Percentiles rank a stretch among this genome's conserved stretches.
Conservation (phyloP, 1,284 basidiomycete species). For the Dichomitus squalens region DNA sequence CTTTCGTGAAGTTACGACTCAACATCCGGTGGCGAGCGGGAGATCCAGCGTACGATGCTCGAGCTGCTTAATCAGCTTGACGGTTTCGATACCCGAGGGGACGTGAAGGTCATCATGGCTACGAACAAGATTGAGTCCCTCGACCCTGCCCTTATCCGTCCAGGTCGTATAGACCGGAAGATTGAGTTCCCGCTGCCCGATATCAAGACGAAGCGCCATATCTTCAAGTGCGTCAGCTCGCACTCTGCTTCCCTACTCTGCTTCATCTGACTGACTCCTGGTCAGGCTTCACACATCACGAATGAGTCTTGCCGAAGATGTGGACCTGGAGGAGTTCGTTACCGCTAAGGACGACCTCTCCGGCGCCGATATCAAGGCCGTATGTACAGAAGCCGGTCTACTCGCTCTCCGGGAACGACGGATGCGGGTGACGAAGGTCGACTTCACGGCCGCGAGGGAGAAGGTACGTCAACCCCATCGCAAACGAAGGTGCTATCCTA, state of each 20-base stretch:
- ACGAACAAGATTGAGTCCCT: conserved; percentile 94
- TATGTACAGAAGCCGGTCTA: conserved; percentile 95
- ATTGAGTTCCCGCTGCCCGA: conserved; percentile 96
- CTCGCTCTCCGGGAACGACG: conserved; percentile 92
- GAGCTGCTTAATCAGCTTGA: conserved; percentile 98
- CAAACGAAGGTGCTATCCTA: conserved; percentile 5
- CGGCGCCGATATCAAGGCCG: conserved; percentile 98
- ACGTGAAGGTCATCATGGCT: conserved; percentile 97
- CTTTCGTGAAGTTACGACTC: conserved; percentile 80
- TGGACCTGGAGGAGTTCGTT: conserved; percentile 96
- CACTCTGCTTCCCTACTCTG: not conserved
- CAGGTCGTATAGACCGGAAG: conserved; percentile 98
- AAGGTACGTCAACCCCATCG: conserved; percentile 56
- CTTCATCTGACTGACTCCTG: not conserved
- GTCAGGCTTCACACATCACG: conserved; percentile 88
- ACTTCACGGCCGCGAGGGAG: conserved; percentile 87
- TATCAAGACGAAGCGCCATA: conserved; percentile 96
- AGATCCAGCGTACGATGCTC: conserved; percentile 99
- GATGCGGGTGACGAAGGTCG: conserved; percentile 95
- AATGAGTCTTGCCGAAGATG: conserved; percentile 92
- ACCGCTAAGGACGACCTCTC: conserved; percentile 96
- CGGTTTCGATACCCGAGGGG: conserved; percentile 98
- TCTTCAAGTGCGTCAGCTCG: conserved; percentile 73
- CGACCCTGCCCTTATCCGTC: conserved; percentile 96
- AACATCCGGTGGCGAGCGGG: conserved; percentile 96